Percentiles rank a stretch among this genome's conserved stretches.
phyloP scores from a whole-genome alignment of 129 eudicot species.

The Flaveria brownii region DNA sequence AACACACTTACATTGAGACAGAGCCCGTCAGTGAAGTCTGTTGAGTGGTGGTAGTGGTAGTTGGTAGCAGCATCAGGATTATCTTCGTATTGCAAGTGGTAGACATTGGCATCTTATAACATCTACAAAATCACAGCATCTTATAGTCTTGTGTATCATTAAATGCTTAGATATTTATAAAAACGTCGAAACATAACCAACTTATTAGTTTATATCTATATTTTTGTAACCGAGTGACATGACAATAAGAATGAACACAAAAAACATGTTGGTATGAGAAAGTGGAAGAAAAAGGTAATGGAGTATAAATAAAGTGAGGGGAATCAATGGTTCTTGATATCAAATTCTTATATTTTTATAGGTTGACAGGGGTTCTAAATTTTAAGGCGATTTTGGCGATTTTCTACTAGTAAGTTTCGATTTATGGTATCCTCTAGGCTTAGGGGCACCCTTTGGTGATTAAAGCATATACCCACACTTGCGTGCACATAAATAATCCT shows the following conservation, averaged over 20 bases:
- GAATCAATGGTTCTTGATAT: slow-evolving; percentile 6
- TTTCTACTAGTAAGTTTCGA: background rate
- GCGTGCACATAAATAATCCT: background rate
- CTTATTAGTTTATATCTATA: too few relatives aligned
- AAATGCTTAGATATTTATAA: too few relatives aligned
- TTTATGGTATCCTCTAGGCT: background rate
- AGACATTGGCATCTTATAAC: background rate
- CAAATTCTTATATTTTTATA: background rate
- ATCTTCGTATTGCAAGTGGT: slow-evolving; percentile 11
- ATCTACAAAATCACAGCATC: too few relatives aligned
- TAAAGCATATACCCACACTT: background rate
- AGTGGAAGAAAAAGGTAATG: slow-evolving; percentile 6
- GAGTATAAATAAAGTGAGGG: background rate
- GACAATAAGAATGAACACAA: slow-evolving; percentile 22
- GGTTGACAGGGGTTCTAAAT: background rate
- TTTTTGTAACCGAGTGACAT: background rate
- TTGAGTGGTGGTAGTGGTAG: slow-evolving; percentile 27
- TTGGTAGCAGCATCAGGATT: background rate
- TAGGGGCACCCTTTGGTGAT: background rate
- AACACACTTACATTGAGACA: slow-evolving; percentile 49
- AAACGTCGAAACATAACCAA: too few relatives aligned
- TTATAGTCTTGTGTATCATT: too few relatives aligned
- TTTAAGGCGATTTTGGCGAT: background rate
- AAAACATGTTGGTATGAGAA: background rate
- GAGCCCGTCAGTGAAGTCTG: slow-evolving; percentile 52